Conservation (phyloP, 306 rosid species). For the Medicago truncatula region DNA sequence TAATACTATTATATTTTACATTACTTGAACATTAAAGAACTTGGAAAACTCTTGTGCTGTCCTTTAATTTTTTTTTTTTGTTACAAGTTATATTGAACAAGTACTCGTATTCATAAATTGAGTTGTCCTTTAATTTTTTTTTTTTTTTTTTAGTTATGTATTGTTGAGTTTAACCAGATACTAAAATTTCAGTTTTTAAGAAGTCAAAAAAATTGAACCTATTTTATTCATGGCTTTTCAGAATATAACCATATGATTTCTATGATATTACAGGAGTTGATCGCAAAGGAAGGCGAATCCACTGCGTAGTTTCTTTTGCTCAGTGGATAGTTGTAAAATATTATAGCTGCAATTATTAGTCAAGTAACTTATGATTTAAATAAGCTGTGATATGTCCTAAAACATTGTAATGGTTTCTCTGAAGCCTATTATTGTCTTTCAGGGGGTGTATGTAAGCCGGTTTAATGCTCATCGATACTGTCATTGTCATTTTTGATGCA, state of each 20-base stretch:
- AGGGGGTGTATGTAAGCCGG: not conserved
- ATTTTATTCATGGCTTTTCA: slow-evolving; percentile 12
- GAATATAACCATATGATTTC: slow-evolving; percentile 28
- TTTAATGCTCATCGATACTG: not conserved
- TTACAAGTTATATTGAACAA: too few species aligned
- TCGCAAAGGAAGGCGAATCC: slow-evolving; percentile 53
- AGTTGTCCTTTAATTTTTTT: not conserved
- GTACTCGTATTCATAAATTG: slow-evolving; percentile 3
- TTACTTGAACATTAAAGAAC: not conserved
- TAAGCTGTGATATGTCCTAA: slow-evolving; percentile 27
- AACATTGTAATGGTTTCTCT: not conserved
- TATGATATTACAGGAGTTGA: slow-evolving; percentile 46
- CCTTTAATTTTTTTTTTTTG: too few species aligned
- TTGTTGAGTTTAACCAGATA: too few species aligned
- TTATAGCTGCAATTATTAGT: slow-evolving; percentile 37
- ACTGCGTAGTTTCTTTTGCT: slow-evolving; percentile 41
- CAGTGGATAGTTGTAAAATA: slow-evolving; percentile 36
- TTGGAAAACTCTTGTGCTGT: too few species aligned
- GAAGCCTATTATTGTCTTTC: not conserved
- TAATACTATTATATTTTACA: not conserved
- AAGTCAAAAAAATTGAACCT: slow-evolving; percentile 22
- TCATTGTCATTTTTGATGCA: slow-evolving; percentile 28
- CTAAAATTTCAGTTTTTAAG: slow-evolving; percentile 2
- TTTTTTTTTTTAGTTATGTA: too few species aligned
- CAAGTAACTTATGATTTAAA: slow-evolving; percentile 27